Evolutionary conservation across 306 rosid genomes (phyloP).

Genomic region (Cicer judaicum): DNA sequence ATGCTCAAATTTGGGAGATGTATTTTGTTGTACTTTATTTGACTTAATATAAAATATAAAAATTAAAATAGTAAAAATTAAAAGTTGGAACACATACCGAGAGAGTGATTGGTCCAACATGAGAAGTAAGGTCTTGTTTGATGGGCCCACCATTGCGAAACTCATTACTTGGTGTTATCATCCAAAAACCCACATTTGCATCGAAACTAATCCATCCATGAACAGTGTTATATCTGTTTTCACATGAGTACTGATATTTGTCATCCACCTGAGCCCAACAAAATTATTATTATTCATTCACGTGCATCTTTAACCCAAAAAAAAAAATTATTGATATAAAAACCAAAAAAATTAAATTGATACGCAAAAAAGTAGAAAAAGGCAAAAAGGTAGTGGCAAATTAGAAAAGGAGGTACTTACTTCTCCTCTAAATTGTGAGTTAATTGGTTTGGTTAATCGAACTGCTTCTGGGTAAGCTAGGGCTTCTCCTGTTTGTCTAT

Average conservation of each 20-base stretch:
- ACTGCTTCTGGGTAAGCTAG: constrained; percentile 84
- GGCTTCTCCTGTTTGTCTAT: constrained; percentile 52
- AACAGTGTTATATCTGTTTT: constrained; percentile 58
- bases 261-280: constrained; percentile 79
- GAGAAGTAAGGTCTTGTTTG: constrained; percentile 94
- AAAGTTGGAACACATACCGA: constrained; percentile 47
- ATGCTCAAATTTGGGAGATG: neutral
- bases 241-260: constrained; percentile 82
- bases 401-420: constrained; percentile 45
- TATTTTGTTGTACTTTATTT: neutral
- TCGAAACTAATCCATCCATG: constrained; percentile 77
- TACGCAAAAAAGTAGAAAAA: neutral
- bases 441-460: constrained; percentile 57
- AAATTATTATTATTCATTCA: constrained; percentile 28
- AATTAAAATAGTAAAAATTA: too few species aligned
- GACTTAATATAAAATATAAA: too few species aligned
- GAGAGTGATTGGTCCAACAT: constrained; percentile 77
- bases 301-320: neutral
- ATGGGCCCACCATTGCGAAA: constrained; percentile 79
- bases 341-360: neutral
- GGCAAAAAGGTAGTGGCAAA: neutral
- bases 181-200: constrained; percentile 74
- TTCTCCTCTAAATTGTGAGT: constrained; percentile 74
- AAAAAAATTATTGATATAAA: too few species aligned
- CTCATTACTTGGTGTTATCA: constrained; percentile 77